Conservation (phyloP, 805 yeast genomes). For the Lachancea waltii region DNA sequence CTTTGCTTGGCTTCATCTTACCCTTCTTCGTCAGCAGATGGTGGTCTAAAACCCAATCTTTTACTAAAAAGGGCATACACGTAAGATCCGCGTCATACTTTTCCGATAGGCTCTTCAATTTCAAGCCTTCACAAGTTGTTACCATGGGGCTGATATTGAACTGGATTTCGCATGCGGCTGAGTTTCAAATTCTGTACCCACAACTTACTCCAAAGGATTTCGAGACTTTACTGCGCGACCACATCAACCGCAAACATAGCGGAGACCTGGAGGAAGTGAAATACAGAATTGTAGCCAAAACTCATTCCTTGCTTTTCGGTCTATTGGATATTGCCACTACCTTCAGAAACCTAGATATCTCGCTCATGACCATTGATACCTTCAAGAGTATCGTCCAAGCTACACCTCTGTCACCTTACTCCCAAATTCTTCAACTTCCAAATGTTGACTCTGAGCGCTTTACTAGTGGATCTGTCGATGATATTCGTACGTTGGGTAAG, state of each 20-base stretch:
- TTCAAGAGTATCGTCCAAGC: conserved; percentile 74
- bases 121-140: conserved; percentile 58
- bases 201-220: conserved; percentile 43
- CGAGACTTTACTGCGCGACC: conserved; percentile 45
- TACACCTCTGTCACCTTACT: conserved; percentile 46
- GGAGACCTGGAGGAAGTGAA: conserved; percentile 36
- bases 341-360: conserved; percentile 67
- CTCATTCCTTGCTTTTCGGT: conserved; percentile 63
- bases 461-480: conserved; percentile 22
- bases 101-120: conserved; percentile 65
- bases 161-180: conserved; percentile 61
- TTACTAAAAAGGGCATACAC: conserved; percentile 77
- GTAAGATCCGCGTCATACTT: conserved; percentile 76
- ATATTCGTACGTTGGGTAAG: conserved; percentile 60
- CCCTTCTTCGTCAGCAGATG: conserved; percentile 79
- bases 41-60: conserved; percentile 81
- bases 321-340: conserved; percentile 74
- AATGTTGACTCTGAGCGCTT: conserved; percentile 49
- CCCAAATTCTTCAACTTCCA: conserved; percentile 78
- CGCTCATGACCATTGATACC: conserved; percentile 54
- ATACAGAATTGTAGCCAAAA: conserved; percentile 51
- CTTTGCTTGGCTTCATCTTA: conserved; percentile 66
- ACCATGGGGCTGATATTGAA: conserved; percentile 51
- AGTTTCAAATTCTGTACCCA: conserved; percentile 43
- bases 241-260: conserved; percentile 46